Evolutionary conservation across 2,329 filamentous ascomycete species (phyloP).

Genomic region (Leptographium procerum): DNA sequence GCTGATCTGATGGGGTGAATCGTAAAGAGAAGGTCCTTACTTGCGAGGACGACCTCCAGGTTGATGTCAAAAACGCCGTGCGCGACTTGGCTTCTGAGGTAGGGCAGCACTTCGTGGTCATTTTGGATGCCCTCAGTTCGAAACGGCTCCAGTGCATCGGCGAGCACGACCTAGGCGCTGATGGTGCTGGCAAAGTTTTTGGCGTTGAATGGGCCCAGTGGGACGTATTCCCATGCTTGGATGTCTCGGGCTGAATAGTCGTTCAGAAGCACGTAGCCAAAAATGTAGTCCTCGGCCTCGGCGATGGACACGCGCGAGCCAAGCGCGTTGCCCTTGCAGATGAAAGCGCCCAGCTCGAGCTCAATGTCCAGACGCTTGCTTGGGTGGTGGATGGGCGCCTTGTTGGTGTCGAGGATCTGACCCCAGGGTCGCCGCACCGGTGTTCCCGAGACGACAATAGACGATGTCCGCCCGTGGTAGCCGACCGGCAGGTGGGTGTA

Average conservation of each 20-base stretch:
- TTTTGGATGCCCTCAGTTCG: slow-evolving; percentile 21
- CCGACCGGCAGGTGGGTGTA: slow-evolving; percentile 73
- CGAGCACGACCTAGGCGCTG: slow-evolving; percentile 66
- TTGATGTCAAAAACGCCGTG: slow-evolving; percentile 29
- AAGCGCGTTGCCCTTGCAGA: slow-evolving; percentile 53
- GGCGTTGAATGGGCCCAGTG: slow-evolving; percentile 68
- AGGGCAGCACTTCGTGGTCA: slow-evolving; percentile 23
- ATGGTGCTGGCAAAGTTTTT: slow-evolving; percentile 78
- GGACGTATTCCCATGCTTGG: slow-evolving; percentile 75
- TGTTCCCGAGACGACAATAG: slow-evolving; percentile 63
- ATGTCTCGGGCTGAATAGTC: slow-evolving; percentile 81
- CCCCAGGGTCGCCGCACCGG: slow-evolving; percentile 60
- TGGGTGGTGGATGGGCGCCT: slow-evolving; percentile 51
- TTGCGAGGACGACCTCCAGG: slow-evolving; percentile 6
- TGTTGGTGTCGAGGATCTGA: slow-evolving; percentile 59
- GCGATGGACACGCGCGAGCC: slow-evolving; percentile 52
- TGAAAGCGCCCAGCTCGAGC: slow-evolving; percentile 67
- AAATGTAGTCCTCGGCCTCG: slow-evolving; percentile 59
- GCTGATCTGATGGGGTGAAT: neutral
- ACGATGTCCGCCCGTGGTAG: slow-evolving; percentile 70
- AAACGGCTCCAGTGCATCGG: slow-evolving; percentile 58
- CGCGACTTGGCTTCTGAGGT: slow-evolving; percentile 46
- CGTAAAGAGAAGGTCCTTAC: neutral
- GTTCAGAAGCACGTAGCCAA: slow-evolving; percentile 73
- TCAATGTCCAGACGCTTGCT: slow-evolving; percentile 65